phyloP scores from a whole-genome alignment of 1,139 yeast genomes.

The Kodamaea sp. region DNA sequence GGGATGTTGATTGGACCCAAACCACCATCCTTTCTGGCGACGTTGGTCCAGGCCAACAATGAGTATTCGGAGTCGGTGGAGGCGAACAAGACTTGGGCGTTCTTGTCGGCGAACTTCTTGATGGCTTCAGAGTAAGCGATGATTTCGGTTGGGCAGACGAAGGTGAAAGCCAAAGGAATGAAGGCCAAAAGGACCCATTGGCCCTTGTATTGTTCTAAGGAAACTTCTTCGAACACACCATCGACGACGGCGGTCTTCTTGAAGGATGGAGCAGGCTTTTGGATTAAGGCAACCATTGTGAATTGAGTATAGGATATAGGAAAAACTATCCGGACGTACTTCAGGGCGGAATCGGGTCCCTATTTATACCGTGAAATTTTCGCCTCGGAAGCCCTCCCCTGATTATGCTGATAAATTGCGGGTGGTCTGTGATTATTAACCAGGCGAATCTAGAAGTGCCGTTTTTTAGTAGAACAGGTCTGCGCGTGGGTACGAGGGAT shows the following conservation, averaged over 20 bases:
- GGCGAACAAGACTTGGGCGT: constrained; percentile 88
- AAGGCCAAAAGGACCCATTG: constrained; percentile 96
- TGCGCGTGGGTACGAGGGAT: too few relatives aligned
- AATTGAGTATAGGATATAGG: constrained; percentile 1
- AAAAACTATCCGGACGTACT: neutral
- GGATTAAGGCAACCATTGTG: constrained; percentile 83
- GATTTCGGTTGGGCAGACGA: constrained; percentile 98
- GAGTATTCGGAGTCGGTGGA: constrained; percentile 98
- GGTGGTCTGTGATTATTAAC: constrained; percentile 13
- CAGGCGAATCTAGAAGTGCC: too few relatives aligned
- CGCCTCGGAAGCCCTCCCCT: neutral
- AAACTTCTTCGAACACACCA: constrained; percentile 92
- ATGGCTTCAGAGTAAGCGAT: constrained; percentile 97
- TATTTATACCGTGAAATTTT: constrained; percentile 6
- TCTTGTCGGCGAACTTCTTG: constrained; percentile 84
- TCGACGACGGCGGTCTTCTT: constrained; percentile 95
- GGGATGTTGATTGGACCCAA: constrained; percentile 94
- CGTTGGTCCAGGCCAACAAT: constrained; percentile 96
- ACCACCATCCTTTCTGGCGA: constrained; percentile 97
- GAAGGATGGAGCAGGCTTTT: constrained; percentile 95
- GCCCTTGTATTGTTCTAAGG: constrained; percentile 94
- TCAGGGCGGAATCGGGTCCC: neutral
- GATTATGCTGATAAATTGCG: constrained; percentile 9
- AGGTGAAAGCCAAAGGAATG: constrained; percentile 98
- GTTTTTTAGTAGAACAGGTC: too few relatives aligned